phyloP scores from a whole-genome alignment of 441 rosid genomes.

The Gossypium aridum region DNA sequence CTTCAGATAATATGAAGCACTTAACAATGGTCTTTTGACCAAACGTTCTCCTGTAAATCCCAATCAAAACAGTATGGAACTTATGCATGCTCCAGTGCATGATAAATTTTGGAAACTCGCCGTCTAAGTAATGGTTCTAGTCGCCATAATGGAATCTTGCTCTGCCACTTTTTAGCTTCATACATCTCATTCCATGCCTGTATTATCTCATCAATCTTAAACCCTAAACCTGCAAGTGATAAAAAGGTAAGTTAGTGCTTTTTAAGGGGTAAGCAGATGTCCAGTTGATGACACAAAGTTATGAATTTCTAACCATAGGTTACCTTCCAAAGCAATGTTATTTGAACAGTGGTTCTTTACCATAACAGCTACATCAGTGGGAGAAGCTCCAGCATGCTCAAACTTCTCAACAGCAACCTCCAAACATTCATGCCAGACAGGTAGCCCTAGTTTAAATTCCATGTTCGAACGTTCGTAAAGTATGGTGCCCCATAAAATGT shows the following conservation, averaged over 20 bases:
- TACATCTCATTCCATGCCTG: conserved; percentile 54
- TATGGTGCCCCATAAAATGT: conserved; percentile 50
- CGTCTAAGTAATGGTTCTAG: conserved; percentile 44
- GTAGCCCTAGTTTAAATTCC: conserved; percentile 54
- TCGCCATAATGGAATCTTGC: conserved; percentile 41
- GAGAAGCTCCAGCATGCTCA: conserved; percentile 47
- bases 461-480: conserved; percentile 57
- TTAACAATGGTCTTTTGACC: conserved; percentile 12
- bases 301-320: neutral
- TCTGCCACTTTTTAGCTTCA: conserved; percentile 47
- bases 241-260: neutral
- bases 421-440: conserved; percentile 45
- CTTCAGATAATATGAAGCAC: neutral
- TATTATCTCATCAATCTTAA: conserved; percentile 45
- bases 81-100: conserved; percentile 38
- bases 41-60: conserved; percentile 4
- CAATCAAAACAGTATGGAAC: conserved; percentile 1
- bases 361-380: conserved; percentile 38
- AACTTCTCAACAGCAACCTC: conserved; percentile 57
- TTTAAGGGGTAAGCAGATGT: conserved; percentile 11
- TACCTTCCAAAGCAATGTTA: conserved; percentile 46
- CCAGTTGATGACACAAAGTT: neutral
- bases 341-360: conserved; percentile 42
- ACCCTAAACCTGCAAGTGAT: conserved; percentile 34
- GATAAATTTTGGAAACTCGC: conserved; percentile 32